Percentiles rank a stretch among this genome's conserved stretches.
Conservation (phyloP, 1,139 yeast species). For the Geotrichum bryndzae region DNA sequence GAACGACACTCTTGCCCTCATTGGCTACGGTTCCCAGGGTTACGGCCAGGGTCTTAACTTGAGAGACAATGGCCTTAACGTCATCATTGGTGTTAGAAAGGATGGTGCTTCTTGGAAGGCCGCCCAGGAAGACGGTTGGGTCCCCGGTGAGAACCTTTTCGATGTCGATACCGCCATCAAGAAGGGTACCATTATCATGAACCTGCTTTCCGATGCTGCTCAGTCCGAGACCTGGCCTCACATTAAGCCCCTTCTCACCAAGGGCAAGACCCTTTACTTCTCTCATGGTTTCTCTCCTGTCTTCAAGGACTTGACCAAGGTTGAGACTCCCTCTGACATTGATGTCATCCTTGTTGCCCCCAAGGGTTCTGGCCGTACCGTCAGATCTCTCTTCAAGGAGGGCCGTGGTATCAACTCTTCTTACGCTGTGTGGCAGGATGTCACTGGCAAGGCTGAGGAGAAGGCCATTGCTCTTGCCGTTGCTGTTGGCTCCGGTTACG, state of each 20-base stretch:
- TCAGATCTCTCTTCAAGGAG: constrained; percentile 97
- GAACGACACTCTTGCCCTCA: constrained; percentile 93
- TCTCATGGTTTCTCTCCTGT: constrained; percentile 99
- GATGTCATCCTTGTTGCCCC: constrained; percentile 99
- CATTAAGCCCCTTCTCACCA: constrained; percentile 84
- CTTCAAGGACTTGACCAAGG: constrained; percentile 94
- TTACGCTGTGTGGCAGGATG: constrained; percentile 98
- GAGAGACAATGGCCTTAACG: constrained; percentile 98
- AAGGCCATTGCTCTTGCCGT: constrained; percentile 97
- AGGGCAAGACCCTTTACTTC: constrained; percentile 97
- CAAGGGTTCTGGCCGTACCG: constrained; percentile 99
- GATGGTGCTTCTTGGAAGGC: constrained; percentile 99
- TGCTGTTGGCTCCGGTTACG: constrained; percentile 99
- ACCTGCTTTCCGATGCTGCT: constrained; percentile 97
- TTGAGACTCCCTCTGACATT: constrained; percentile 88
- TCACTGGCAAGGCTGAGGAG: constrained; percentile 98
- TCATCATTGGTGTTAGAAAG: constrained; percentile 96
- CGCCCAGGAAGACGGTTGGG: constrained; percentile 99
- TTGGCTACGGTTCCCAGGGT: constrained; percentile 99
- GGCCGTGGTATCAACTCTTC: constrained; percentile 99
- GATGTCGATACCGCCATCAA: constrained; percentile 87
- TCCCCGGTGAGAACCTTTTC: constrained; percentile 96
- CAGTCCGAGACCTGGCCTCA: constrained; percentile 96
- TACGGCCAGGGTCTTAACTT: constrained; percentile 99
- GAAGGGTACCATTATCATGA: constrained; percentile 93